Evolutionary conservation across 257 asterid genomes (phyloP), one percentile per base, ranked within the genome.

Genomic region (Echites panduratus): DNA sequence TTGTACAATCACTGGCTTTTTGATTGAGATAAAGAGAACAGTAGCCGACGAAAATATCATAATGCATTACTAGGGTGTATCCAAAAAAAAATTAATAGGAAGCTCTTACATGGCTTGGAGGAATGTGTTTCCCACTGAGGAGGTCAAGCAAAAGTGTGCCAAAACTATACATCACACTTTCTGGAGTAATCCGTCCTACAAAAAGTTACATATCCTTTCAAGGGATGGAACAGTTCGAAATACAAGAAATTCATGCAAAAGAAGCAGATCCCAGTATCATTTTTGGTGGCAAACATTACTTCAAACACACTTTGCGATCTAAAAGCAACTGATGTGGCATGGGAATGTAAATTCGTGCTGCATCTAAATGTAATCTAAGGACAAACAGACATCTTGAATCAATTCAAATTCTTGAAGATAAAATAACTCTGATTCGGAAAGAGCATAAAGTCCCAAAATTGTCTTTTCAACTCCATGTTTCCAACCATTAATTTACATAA

Each of bases 121-220:
- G 98, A 80, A 92, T 92, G 76, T 92, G 98, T 80, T 92, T 92
- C 70, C 97, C 98, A 80, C 97, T 90, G 84, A 92, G 93, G 63
- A 92, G 97, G 81, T 92, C 98, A 56, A 92, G 98, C 87, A 92
- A 79, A 78, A 92, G 97, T 52, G 96, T 90, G 48, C 98, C 98
- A 65, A 92, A 92, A 87, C 98, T 90, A 85, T 90, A 90, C 79
- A 84, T 87, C 74, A 90, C 97, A 78, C 98, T 92, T 76, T 92
- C 98, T 6, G 94, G 90, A 66, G 94, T 89, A 76, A 92, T 92
- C 76, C 98, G 84, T 64, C 98, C 98, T 92, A 75, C 72, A 84
- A 79, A 75, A 75, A 27, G 9, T 20, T 54, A 3, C 29, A 20
- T 41, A 38, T 64, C 49, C 24, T 64, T 64, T 38, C 20, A 64